Conservation (phyloP, 2,329 filamentous ascomycete species). For the Claviceps humidiphila region DNA sequence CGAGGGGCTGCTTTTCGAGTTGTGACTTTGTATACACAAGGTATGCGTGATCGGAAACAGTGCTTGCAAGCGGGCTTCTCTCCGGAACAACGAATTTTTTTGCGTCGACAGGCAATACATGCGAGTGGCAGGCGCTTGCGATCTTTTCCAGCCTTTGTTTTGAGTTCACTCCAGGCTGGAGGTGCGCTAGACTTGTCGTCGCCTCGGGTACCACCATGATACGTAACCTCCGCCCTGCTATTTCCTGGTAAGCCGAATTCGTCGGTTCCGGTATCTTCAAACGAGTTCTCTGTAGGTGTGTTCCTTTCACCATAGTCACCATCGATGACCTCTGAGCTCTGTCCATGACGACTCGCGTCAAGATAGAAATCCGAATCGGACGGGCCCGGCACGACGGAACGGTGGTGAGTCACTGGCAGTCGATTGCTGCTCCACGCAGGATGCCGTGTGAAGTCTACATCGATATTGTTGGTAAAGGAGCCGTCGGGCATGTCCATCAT, state of each 20-base stretch:
- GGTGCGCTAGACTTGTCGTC: slow-evolving; percentile 45
- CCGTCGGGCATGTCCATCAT: slow-evolving; percentile 18
- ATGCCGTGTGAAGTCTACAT: slow-evolving; percentile 23
- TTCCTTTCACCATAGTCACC: slow-evolving; percentile 30
- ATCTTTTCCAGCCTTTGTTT: slow-evolving; percentile 90
- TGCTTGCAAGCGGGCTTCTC: slow-evolving; percentile 98
- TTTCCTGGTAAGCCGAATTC: slow-evolving; percentile 42
- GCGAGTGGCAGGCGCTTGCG: slow-evolving; percentile 83
- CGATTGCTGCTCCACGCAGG: slow-evolving; percentile 8
- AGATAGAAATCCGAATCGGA: slow-evolving; percentile 13
- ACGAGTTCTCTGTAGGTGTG: slow-evolving; percentile 29
- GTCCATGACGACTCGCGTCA: slow-evolving; percentile 13
- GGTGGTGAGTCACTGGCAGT: slow-evolving; percentile 9
- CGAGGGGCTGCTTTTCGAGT: slow-evolving; percentile 85
- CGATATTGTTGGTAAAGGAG: slow-evolving; percentile 17
- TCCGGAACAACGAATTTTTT: slow-evolving; percentile 95
- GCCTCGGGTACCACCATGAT: slow-evolving; percentile 38
- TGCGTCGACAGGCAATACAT: slow-evolving; percentile 88
- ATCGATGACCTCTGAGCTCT: slow-evolving; percentile 29
- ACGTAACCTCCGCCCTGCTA: slow-evolving; percentile 37
- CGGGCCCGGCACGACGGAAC: slow-evolving; percentile 8
- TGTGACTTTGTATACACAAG: slow-evolving; percentile 95
- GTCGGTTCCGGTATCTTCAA: slow-evolving; percentile 42
- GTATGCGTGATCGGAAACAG: slow-evolving; percentile 80
- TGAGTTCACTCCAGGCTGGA: slow-evolving; percentile 68